phyloP scores from a whole-genome alignment of 345 rosid genomes.

The Camelina hispida region DNA sequence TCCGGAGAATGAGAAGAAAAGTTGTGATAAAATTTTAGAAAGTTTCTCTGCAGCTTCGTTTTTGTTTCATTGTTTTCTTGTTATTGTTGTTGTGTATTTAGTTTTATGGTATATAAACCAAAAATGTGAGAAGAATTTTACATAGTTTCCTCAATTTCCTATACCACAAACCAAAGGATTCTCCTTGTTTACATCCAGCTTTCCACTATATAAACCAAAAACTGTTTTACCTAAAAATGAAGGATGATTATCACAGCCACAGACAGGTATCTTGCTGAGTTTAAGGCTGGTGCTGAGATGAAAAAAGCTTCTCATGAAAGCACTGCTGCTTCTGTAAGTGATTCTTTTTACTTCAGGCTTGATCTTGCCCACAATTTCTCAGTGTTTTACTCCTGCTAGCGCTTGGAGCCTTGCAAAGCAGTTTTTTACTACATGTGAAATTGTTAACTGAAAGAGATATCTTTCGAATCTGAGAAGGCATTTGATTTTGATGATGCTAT shows the following conservation, averaged over 20 bases:
- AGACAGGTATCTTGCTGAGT: slow-evolving; percentile 94
- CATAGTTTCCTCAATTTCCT: neutral
- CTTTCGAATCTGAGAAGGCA: slow-evolving; percentile 39
- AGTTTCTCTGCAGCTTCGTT: neutral
- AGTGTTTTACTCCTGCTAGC: slow-evolving; percentile 97
- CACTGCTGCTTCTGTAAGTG: slow-evolving; percentile 88
- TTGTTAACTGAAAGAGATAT: neutral
- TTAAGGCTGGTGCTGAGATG: slow-evolving; percentile 90
- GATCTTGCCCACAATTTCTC: slow-evolving; percentile 99
- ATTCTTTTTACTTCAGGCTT: slow-evolving; percentile 49
- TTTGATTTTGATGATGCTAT: slow-evolving; percentile 67
- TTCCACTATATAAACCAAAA: slow-evolving; percentile 33
- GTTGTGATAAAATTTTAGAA: neutral
- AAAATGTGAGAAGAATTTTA: neutral
- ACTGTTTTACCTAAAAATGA: slow-evolving; percentile 97
- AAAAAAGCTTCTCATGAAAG: slow-evolving; percentile 92
- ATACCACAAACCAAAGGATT: slow-evolving; percentile 30
- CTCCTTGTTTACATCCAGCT: neutral
- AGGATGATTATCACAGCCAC: slow-evolving; percentile 69
- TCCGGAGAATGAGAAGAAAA: neutral
- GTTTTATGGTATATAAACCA: neutral
- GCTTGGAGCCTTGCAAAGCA: slow-evolving; percentile 96
- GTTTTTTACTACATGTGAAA: slow-evolving; percentile 29
- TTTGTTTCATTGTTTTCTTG: neutral
- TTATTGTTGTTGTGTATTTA: no score